A percentile compares a stretch with the other conserved stretches of the same genome.
These are phyloP conservation scores for Umbelopsis ramanniana DNA, from an alignment of 192 early-diverging fungal species.

Conservation along the genomic window DNA sequence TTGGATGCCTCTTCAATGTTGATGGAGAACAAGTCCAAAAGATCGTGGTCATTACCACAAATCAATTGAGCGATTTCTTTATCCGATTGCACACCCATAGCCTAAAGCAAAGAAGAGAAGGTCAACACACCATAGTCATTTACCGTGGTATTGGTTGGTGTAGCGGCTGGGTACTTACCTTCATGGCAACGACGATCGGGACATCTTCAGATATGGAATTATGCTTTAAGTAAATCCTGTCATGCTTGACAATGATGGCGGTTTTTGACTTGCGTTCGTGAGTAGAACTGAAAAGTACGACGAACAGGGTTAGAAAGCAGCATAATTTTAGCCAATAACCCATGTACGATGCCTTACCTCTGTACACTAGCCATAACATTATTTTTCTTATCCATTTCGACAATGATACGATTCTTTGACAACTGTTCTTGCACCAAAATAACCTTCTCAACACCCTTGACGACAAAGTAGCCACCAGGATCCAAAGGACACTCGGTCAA, in stretches of 20 bases:
- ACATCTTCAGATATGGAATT: constrained; percentile 89
- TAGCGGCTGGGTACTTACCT: constrained; percentile 46
- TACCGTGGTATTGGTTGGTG: background rate
- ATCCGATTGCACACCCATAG: constrained; percentile 93
- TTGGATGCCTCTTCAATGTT: constrained; percentile 85
- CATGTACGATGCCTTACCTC: constrained; percentile 50
- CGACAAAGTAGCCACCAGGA: constrained; percentile 97
- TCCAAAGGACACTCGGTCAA: constrained; percentile 96
- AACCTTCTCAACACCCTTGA: constrained; percentile 95
- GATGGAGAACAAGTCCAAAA: constrained; percentile 81
- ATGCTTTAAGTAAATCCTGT: constrained; percentile 85
- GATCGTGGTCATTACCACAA: constrained; percentile 83
- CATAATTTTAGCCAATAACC: no score
- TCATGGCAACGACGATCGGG: constrained; percentile 85
- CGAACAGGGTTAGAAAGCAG: no score
- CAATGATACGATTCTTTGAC: constrained; percentile 98
- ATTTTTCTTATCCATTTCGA: constrained; percentile 84
- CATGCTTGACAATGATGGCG: constrained; percentile 69
- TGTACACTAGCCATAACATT: constrained; percentile 84
- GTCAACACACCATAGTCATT: background rate
- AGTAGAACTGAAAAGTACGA: no score
- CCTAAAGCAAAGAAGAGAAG: constrained; percentile 44
- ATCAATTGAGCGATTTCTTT: constrained; percentile 94
- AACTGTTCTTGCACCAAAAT: constrained; percentile 98
- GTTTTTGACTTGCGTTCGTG: constrained; percentile 95